Base-by-base conservation (phyloP, 768 basidiomycete species). In the Panaeolus cyanescens region DNA sequence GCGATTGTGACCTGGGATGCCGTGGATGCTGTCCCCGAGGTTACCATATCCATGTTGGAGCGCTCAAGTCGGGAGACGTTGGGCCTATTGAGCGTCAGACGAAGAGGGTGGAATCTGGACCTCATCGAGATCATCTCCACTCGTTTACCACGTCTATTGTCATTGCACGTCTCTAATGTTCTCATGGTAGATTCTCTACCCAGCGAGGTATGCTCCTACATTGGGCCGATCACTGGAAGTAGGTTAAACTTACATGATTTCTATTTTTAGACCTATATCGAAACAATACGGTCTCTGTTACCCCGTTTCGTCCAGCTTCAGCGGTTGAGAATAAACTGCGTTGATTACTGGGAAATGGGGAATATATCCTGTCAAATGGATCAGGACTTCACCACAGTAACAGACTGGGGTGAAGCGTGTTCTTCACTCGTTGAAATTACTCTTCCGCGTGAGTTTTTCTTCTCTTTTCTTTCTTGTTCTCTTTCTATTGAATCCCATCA, bases 71-170 rank as follows among this genome's bases (percentile, higher is more conserved):
- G 71, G 20, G 67, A 70, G 8, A 74, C 70, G 0, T 71, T 79
- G 25, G 72, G 71, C 50, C 57, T 79, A 12, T 67, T 80, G 56
- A 71, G 72, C 58, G 78, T 77, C 60, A 70, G 74, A 17, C 64
- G 76, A 22, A 65, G 74, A 55, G 77, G 77, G 0, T 78, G 79
- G 77, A 80, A 80, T 59, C 59, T 75, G 36, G 79, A 78, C 57
- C 60, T 79, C 13, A 62, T 80, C 6, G 73, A 74, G 7, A 60
- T 68, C n/a, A 68, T 78, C 19, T 74, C 79, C 8, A 37, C 60
- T 3, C 68, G 67, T 32, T 66, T 80, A 3, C 76, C 75, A 1
- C 69, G 76, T 55, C 68, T 79, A 12, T 68, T 72, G 31, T 70
- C 68, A 9, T 62, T 80, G 19, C 72, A 71, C 50, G 60, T 80